Conservation (phyloP, 208 protist genomes). For the Leishmania tropica region DNA sequence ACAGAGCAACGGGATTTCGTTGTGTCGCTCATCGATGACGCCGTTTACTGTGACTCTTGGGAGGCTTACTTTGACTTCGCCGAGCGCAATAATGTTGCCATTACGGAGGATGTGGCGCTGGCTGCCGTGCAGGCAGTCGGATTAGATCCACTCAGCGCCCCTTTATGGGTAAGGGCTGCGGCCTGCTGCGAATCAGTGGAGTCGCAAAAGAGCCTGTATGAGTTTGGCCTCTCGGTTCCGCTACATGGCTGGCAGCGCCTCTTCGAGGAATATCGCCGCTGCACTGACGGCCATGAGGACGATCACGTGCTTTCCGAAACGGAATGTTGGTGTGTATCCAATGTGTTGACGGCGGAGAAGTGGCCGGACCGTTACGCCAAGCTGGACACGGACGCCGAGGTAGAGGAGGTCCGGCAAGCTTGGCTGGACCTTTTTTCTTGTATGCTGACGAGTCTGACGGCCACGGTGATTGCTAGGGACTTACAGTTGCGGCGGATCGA, state of each 20-base stretch:
- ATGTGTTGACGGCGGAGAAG: slow-evolving; percentile 28
- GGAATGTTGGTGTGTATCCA: slow-evolving; percentile 15
- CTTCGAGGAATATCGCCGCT: slow-evolving; percentile 56
- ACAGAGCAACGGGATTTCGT: slow-evolving; percentile 53
- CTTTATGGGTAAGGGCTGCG: slow-evolving; percentile 70
- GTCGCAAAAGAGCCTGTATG: slow-evolving; percentile 60
- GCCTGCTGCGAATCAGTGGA: slow-evolving; percentile 34
- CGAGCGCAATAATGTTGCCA: slow-evolving; percentile 38
- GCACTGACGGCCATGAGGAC: slow-evolving; percentile 10
- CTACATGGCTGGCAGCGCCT: slow-evolving; percentile 49
- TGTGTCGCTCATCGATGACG: slow-evolving; percentile 59
- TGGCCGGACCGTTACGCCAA: slow-evolving; percentile 81
- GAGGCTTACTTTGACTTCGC: slow-evolving; percentile 76
- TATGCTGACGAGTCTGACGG: slow-evolving; percentile 42
- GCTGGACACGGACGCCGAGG: slow-evolving; percentile 30
- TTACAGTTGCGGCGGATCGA: slow-evolving; percentile 76
- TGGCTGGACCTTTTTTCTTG: slow-evolving; percentile 53
- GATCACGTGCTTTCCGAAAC: slow-evolving; percentile 13
- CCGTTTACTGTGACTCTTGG: slow-evolving; percentile 83
- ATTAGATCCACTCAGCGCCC: slow-evolving; percentile 69
- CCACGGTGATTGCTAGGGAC: slow-evolving; percentile 28
- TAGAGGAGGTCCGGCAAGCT: slow-evolving; percentile 33
- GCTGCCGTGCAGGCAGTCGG: slow-evolving; percentile 75
- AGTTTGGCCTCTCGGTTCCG: slow-evolving; percentile 71
- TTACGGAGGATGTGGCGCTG: slow-evolving; percentile 63